These are phyloP conservation scores for Tetraselmis chui DNA, from an alignment of 139 green algal species.

Conservation along the genomic window DNA sequence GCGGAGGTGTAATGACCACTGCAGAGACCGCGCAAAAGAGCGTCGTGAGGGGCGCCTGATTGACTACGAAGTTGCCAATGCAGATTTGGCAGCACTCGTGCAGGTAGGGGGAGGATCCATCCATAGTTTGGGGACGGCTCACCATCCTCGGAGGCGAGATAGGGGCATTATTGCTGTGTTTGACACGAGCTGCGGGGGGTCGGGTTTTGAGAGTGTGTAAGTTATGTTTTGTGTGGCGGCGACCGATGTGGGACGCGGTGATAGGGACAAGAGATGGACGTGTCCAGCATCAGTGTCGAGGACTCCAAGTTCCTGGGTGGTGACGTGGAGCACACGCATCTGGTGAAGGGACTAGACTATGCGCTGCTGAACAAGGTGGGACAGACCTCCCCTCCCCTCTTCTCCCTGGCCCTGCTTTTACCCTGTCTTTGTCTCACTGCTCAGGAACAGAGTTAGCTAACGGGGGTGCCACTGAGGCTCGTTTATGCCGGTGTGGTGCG, in stretches of 20 bases:
- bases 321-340: conserved; percentile 87
- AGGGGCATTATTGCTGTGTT: neutral
- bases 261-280: conserved; percentile 6
- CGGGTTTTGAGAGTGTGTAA: too few relatives aligned
- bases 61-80: conserved; percentile 44
- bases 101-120: too few relatives aligned
- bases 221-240: too few relatives aligned
- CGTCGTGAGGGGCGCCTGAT: conserved; percentile 45
- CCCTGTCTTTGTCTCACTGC: too few relatives aligned
- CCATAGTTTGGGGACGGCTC: neutral
- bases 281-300: conserved; percentile 49
- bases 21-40: conserved; percentile 71
- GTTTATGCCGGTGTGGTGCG: too few relatives aligned
- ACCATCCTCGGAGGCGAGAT: neutral
- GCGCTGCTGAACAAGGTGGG: conserved; percentile 81
- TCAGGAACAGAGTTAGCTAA: too few relatives aligned
- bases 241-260: too few relatives aligned
- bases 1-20: neutral
- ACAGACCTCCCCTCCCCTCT: too few relatives aligned
- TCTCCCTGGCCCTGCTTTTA: too few relatives aligned
- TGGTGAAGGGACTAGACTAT: conserved; percentile 92
- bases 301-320: conserved; percentile 84
- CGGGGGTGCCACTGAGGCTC: too few relatives aligned
- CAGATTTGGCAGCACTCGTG: conserved; percentile 19
- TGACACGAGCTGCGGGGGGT: neutral